Evolutionary conservation across 2,329 filamentous ascomycete species (phyloP).

Genomic region (Phoma sp.): DNA sequence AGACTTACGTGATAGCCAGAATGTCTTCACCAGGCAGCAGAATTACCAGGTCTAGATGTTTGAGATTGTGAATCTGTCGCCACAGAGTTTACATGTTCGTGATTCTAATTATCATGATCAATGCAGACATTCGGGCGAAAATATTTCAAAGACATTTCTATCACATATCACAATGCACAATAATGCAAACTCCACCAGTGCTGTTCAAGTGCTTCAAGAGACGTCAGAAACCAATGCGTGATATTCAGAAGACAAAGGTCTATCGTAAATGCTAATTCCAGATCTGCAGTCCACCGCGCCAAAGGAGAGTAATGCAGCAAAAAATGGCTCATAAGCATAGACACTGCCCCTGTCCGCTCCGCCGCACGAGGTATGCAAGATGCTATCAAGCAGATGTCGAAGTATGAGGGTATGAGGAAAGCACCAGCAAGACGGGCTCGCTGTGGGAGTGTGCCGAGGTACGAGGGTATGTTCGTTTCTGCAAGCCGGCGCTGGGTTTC

Average conservation of each 20-base stretch:
- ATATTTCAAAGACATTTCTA: too few relatives aligned
- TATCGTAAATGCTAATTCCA: conserved; percentile 40
- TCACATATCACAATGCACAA: too few relatives aligned
- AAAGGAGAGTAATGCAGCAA: conserved; percentile 40
- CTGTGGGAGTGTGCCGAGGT: conserved; percentile 16
- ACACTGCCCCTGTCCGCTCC: conserved; percentile 26
- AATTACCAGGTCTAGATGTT: too few relatives aligned
- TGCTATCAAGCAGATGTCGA: conserved; percentile 30
- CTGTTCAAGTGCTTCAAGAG: too few relatives aligned
- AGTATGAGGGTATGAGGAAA: conserved; percentile 25
- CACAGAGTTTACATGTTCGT: too few relatives aligned
- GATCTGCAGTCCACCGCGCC: conserved; percentile 35
- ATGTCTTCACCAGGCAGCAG: conserved; percentile 9
- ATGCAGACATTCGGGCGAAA: too few relatives aligned
- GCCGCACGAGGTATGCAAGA: conserved; percentile 26
- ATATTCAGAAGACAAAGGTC: conserved; percentile 37
- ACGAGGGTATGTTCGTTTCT: conserved; percentile 13
- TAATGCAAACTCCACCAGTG: too few relatives aligned
- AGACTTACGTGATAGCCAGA: neutral
- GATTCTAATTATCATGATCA: too few relatives aligned
- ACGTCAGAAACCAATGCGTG: conserved; percentile 18
- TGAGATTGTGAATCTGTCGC: too few relatives aligned
- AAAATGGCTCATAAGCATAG: conserved; percentile 25
- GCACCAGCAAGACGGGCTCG: conserved; percentile 3
- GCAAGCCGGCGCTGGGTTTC: conserved; percentile 10